Conservation (phyloP, 495 filamentous ascomycete species). For the Neurospora sp. region DNA sequence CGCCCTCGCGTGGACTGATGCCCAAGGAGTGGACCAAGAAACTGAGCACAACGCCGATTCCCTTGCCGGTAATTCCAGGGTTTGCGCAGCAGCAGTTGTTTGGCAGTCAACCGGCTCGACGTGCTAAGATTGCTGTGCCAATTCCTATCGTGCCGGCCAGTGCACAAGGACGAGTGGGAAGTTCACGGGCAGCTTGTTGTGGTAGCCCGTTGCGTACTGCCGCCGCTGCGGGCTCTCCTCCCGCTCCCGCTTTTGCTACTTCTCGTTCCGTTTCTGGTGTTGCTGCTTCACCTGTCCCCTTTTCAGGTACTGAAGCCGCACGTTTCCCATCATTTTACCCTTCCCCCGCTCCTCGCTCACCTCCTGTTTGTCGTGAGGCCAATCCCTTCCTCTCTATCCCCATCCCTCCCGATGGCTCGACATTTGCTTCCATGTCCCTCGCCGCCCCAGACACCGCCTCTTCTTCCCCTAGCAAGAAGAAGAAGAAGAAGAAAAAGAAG, state of each 20-base stretch:
- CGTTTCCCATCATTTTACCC: background rate
- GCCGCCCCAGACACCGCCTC: background rate
- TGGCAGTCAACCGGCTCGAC: background rate
- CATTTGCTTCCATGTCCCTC: background rate
- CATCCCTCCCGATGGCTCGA: background rate
- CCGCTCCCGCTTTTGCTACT: background rate
- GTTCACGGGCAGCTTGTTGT: too few species aligned
- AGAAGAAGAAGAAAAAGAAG: background rate
- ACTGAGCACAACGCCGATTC: background rate
- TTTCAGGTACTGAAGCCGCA: background rate
- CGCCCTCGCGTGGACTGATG: too few species aligned
- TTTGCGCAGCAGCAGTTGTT: background rate
- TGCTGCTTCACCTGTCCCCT: background rate
- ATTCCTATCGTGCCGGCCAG: background rate
- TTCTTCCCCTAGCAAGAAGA: background rate
- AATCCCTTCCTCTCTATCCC: background rate
- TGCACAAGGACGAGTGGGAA: background rate
- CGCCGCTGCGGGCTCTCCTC: background rate
- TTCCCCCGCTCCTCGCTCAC: background rate
- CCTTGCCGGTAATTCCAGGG: background rate
- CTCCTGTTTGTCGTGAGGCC: background rate
- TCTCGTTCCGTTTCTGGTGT: background rate
- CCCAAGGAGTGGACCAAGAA: background rate
- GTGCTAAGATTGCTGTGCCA: background rate
- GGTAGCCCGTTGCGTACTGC: background rate